Percentiles rank a stretch among this genome's conserved stretches.
Conservation (phyloP, 495 filamentous ascomycete genomes). For the Xylaria acuta region DNA sequence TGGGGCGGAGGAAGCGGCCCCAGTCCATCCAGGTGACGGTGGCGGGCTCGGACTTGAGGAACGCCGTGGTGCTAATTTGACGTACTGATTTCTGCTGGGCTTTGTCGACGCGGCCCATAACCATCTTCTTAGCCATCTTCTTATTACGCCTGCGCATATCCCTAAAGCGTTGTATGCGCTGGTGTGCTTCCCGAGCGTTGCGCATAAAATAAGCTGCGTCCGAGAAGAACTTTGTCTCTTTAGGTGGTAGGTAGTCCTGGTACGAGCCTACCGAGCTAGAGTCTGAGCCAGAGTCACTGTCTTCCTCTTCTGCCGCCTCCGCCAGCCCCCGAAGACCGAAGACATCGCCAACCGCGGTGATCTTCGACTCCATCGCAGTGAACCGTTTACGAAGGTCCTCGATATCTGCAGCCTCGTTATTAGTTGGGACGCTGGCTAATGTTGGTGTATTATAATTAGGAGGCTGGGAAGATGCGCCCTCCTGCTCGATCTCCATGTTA, state of each 20-base stretch:
- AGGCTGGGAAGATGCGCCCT: not conserved
- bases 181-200: not conserved
- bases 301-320: not conserved
- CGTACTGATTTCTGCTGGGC: not conserved
- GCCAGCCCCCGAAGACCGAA: not conserved
- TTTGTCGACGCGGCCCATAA: not conserved
- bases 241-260: too few species aligned
- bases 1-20: not conserved
- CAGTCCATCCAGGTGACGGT: not conserved
- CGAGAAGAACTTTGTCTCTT: not conserved
- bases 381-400: not conserved
- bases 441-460: too few species aligned
- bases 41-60: not conserved
- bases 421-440: not conserved
- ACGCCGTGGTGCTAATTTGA: not conserved
- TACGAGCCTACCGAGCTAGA: too few species aligned
- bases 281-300: not conserved
- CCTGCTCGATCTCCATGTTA: not conserved
- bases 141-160: accelerated
- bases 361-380: not conserved
- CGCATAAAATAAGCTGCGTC: not conserved
- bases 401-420: not conserved
- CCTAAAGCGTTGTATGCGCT: not conserved
- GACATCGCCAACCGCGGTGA: not conserved
- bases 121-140: not conserved